phyloP scores from a whole-genome alignment of 345 rosid genomes.

The Xanthoceras sorbifolium region DNA sequence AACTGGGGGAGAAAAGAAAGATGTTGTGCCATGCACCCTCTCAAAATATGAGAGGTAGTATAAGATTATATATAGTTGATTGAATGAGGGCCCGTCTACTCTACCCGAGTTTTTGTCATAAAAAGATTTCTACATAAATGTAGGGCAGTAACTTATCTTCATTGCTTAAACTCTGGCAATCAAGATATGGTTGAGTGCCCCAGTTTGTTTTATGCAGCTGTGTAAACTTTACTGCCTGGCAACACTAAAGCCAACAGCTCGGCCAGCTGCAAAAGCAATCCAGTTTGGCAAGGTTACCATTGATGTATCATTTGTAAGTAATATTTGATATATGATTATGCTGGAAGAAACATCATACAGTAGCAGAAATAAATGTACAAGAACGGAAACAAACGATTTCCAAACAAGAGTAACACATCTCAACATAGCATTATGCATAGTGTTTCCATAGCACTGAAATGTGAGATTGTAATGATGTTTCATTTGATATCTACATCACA shows the following conservation, averaged over 20 bases:
- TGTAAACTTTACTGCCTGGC: conserved; percentile 77
- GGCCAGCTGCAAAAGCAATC: conserved; percentile 70
- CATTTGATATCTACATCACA: neutral
- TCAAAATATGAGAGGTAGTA: too few species aligned
- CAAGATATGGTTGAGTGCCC: conserved; percentile 73
- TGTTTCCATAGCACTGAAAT: neutral
- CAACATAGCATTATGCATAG: neutral
- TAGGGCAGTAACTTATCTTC: conserved; percentile 61
- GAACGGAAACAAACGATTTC: neutral
- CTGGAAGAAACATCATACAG: too few species aligned
- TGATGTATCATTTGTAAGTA: neutral
- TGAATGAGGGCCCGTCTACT: too few species aligned
- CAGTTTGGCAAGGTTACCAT: neutral
- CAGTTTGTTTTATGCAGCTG: conserved; percentile 65
- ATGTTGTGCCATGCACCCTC: too few species aligned
- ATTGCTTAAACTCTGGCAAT: conserved; percentile 57
- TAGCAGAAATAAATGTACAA: neutral
- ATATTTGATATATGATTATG: neutral
- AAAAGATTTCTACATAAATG: conserved; percentile 13
- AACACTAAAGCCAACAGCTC: conserved; percentile 80
- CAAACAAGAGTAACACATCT: too few species aligned
- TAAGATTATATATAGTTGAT: too few species aligned
- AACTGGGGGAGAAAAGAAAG: too few species aligned
- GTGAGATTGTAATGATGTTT: neutral
- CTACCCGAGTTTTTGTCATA: too few species aligned